These are phyloP conservation scores for Wickerhamomyces tratensis DNA, from an alignment of 805 yeast species.

Conservation along the genomic window DNA sequence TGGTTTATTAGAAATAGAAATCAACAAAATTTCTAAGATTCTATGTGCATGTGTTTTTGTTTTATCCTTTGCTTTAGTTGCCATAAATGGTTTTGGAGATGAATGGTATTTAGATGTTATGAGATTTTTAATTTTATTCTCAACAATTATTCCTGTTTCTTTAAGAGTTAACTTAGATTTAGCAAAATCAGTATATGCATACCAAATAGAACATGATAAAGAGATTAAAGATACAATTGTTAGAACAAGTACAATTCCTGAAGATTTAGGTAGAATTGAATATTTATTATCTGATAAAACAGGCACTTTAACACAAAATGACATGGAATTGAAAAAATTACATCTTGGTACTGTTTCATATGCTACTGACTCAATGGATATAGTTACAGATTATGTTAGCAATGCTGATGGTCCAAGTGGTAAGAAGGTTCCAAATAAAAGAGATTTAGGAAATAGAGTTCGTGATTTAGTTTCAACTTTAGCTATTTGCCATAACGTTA, in stretches of 20 bases:
- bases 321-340: constrained; percentile 90
- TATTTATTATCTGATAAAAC: constrained; percentile 90
- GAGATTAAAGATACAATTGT: constrained; percentile 83
- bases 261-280: constrained; percentile 93
- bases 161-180: constrained; percentile 89
- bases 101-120: constrained; percentile 88
- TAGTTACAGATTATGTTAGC: constrained; percentile 63
- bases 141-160: constrained; percentile 94
- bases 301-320: constrained; percentile 95
- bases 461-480: constrained; percentile 73
- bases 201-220: constrained; percentile 83
- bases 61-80: constrained; percentile 68
- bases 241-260: constrained; percentile 96
- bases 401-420: constrained; percentile 13
- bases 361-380: constrained; percentile 86
- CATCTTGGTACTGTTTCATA: constrained; percentile 91
- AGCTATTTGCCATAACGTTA: constrained; percentile 95
- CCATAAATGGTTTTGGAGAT: constrained; percentile 61
- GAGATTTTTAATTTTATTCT: constrained; percentile 84
- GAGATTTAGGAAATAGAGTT: constrained; percentile 68
- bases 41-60: constrained; percentile 80
- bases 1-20: constrained; percentile 84
- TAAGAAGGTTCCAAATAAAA: constrained; percentile 29
- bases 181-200: constrained; percentile 93
- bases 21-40: constrained; percentile 79